Evolutionary conservation across 1,139 yeast species (phyloP).

Genomic region (Tardiomyces blankii): DNA sequence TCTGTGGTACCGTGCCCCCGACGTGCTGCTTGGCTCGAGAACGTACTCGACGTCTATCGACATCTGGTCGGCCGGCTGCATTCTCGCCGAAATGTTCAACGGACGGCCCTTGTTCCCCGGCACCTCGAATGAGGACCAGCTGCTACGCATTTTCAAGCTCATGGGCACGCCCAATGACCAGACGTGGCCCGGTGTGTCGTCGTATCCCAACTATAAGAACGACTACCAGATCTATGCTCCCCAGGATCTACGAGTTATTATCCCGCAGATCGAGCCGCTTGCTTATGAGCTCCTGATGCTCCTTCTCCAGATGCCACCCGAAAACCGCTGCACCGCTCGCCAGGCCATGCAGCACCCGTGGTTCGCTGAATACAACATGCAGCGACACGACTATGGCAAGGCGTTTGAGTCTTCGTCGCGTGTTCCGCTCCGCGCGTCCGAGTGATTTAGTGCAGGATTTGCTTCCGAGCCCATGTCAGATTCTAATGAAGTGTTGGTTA

Average conservation of each 20-base stretch:
- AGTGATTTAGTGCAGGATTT: neutral
- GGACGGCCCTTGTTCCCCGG: conserved; percentile 98
- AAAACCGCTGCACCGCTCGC: conserved; percentile 77
- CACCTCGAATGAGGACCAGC: conserved; percentile 88
- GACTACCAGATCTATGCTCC: conserved; percentile 73
- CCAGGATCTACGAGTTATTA: conserved; percentile 67
- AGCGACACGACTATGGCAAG: conserved; percentile 2
- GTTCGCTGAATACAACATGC: conserved; percentile 61
- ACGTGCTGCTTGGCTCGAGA: conserved; percentile 87
- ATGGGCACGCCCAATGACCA: conserved; percentile 97
- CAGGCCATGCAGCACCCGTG: conserved; percentile 93
- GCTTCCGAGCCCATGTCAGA: too few species aligned
- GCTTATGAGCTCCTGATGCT: conserved; percentile 71
- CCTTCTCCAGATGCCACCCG: conserved; percentile 86
- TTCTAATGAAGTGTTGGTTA: too few species aligned
- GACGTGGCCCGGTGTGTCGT: conserved; percentile 91
- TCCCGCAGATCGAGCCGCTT: conserved; percentile 67
- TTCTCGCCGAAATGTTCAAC: conserved; percentile 94
- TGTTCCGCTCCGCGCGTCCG: neutral
- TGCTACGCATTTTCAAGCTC: conserved; percentile 73
- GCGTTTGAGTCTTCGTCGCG: neutral
- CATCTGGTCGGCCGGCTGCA: conserved; percentile 98
- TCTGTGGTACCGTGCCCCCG: conserved; percentile 97
- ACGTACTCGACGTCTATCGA: conserved; percentile 94
- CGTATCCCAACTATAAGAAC: conserved; percentile 73